These are phyloP conservation scores for Pistacia vera DNA, from an alignment of 345 rosid species.

Conservation along the genomic window DNA sequence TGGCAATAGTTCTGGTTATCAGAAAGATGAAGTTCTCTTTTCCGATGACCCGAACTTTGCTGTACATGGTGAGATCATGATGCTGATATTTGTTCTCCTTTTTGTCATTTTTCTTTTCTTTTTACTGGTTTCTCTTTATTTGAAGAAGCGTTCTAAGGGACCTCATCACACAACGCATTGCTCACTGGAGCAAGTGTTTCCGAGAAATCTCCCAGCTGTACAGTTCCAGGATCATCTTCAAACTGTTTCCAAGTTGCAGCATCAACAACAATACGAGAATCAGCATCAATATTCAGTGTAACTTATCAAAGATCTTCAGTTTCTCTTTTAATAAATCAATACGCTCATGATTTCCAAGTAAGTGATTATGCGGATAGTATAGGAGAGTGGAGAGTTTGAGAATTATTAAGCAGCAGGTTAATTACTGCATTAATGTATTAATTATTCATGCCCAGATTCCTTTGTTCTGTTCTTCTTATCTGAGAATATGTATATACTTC, in stretches of 20 bases:
- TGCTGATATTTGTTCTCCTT: constrained; percentile 40
- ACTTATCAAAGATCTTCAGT: too few relatives aligned
- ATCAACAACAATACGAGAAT: not conserved
- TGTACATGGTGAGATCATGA: constrained; percentile 50
- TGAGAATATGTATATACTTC: too few relatives aligned
- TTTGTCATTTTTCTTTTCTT: constrained; percentile 31
- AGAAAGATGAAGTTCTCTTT: constrained; percentile 21
- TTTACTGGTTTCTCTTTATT: constrained; percentile 24
- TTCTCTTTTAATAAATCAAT: too few relatives aligned
- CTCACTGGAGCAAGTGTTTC: constrained; percentile 9
- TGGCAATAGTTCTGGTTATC: not conserved
- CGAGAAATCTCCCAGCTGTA: not conserved
- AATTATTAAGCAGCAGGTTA: too few relatives aligned
- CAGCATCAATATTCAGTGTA: not conserved
- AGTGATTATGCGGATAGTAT: too few relatives aligned
- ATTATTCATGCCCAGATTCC: too few relatives aligned
- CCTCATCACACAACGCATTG: not conserved
- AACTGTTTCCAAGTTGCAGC: not conserved
- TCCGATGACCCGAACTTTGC: constrained; percentile 48
- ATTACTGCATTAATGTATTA: too few relatives aligned
- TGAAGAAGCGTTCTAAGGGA: constrained; percentile 6
- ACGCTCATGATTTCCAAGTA: too few relatives aligned
- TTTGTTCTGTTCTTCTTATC: too few relatives aligned
- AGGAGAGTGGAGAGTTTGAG: too few relatives aligned
- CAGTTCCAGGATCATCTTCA: not conserved